These are phyloP conservation scores for Boletus coccyginus DNA, from an alignment of 768 basidiomycete species.

Conservation along the genomic window DNA sequence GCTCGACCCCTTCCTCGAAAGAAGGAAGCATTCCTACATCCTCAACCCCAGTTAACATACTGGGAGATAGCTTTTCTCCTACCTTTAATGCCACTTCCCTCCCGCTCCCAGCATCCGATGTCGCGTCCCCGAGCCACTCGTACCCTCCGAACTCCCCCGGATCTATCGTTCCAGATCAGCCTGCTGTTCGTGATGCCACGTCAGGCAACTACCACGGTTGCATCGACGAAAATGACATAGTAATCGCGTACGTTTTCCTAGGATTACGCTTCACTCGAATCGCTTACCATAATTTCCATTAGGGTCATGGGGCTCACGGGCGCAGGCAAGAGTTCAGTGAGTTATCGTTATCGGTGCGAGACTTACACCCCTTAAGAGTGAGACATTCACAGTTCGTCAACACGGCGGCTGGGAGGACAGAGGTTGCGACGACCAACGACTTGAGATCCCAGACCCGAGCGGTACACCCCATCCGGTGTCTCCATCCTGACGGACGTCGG, in stretches of 20 bases:
- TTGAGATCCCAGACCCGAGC: conserved; percentile 9
- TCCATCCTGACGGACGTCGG: conserved; percentile 14
- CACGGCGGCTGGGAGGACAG: not conserved
- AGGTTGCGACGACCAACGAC: not conserved
- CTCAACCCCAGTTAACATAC: not conserved
- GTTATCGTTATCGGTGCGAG: not conserved
- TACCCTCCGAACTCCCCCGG: not conserved
- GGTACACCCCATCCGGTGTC: conserved; percentile 7
- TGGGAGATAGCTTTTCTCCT: not conserved
- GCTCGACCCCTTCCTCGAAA: not conserved
- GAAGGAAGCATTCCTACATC: not conserved
- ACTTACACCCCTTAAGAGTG: not conserved
- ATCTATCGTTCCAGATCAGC: not conserved
- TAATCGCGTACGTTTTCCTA: conserved; percentile 15
- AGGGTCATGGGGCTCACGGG: conserved; percentile 20
- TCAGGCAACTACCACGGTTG: not conserved
- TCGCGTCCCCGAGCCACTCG: not conserved
- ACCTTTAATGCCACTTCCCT: not conserved
- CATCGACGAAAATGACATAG: conserved; percentile 8
- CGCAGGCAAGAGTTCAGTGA: conserved; percentile 18
- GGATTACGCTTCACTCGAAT: not conserved
- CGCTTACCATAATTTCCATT: not conserved
- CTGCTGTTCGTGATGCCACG: not conserved
- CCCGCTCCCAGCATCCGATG: not conserved
- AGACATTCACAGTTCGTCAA: conserved; percentile 14